phyloP scores from a whole-genome alignment of 202 grass and related monocot genomes.

The Sporobolus alterniflorus region DNA sequence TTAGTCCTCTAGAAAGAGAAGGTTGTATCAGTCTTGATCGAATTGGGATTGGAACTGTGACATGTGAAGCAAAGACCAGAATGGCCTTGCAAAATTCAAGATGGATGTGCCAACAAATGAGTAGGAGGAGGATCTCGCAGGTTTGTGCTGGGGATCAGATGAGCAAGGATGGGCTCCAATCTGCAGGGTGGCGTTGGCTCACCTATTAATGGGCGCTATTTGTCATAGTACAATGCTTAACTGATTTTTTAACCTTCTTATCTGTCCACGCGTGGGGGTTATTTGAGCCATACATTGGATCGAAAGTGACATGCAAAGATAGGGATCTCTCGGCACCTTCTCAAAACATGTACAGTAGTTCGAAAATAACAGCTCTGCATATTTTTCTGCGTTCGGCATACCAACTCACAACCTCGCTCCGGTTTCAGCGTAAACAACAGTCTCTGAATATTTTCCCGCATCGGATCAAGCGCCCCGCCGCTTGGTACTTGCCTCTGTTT shows the following conservation, averaged over 20 bases:
- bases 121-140: constrained; percentile 48
- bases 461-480: constrained; percentile 40
- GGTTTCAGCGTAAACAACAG: not conserved
- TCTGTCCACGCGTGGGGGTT: not conserved
- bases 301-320: not conserved
- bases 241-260: not conserved
- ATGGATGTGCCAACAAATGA: constrained; percentile 15
- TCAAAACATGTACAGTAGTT: not conserved
- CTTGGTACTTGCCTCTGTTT: constrained; percentile 24
- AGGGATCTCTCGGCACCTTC: not conserved
- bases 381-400: not conserved
- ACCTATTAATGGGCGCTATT: constrained; percentile 22
- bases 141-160: constrained; percentile 38
- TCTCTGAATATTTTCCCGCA: not conserved
- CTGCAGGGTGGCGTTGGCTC: constrained; percentile 19
- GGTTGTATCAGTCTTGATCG: constrained; percentile 4
- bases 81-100: constrained; percentile 36
- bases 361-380: not conserved
- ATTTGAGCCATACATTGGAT: not conserved
- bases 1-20: not conserved
- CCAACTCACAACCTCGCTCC: not conserved
- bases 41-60: constrained; percentile 17
- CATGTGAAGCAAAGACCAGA: constrained; percentile 48
- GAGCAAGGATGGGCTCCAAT: constrained; percentile 40
- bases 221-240: constrained; percentile 12